These are phyloP conservation scores for Paxillus ammoniavirescens DNA, from an alignment of 768 basidiomycete genomes.

Conservation along the genomic window DNA sequence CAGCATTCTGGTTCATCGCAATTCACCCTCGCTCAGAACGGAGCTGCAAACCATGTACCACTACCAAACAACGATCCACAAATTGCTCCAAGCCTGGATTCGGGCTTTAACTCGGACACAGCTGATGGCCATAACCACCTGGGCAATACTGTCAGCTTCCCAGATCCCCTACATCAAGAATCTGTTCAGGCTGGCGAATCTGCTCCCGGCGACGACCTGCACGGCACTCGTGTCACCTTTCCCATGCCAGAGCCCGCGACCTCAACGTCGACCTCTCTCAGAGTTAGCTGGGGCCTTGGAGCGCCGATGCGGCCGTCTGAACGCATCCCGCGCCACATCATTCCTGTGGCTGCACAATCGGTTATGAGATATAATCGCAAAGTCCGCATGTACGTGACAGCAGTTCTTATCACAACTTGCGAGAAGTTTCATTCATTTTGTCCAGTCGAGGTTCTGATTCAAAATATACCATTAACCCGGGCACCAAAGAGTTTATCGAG, in stretches of 20 bases:
- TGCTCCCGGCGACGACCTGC: not conserved
- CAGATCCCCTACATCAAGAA: not conserved
- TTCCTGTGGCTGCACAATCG: not conserved
- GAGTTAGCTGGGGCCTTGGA: not conserved
- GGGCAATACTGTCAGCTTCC: not conserved
- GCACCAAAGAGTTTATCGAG: slow-evolving; percentile 2
- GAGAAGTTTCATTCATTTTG: not conserved
- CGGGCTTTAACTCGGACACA: not conserved
- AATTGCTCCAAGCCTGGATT: not conserved
- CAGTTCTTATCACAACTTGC: not conserved
- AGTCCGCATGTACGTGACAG: slow-evolving; percentile 1
- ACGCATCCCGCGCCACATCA: not conserved
- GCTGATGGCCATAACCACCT: not conserved
- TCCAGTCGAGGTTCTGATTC: slow-evolving; percentile 1
- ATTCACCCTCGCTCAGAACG: not conserved
- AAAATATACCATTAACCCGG: not conserved
- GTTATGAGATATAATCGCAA: slow-evolving; percentile 4
- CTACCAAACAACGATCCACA: not conserved
- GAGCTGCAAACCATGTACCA: not conserved
- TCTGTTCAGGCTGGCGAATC: not conserved
- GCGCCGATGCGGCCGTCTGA: not conserved
- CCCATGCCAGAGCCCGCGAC: not conserved
- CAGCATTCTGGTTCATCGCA: not conserved
- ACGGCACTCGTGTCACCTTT: not conserved
- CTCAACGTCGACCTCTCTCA: not conserved